Percentiles rank a stretch among this genome's conserved stretches.
These are phyloP conservation scores for Geoglossum glabrum DNA, from an alignment of 495 filamentous ascomycete genomes.

Conservation along the genomic window DNA sequence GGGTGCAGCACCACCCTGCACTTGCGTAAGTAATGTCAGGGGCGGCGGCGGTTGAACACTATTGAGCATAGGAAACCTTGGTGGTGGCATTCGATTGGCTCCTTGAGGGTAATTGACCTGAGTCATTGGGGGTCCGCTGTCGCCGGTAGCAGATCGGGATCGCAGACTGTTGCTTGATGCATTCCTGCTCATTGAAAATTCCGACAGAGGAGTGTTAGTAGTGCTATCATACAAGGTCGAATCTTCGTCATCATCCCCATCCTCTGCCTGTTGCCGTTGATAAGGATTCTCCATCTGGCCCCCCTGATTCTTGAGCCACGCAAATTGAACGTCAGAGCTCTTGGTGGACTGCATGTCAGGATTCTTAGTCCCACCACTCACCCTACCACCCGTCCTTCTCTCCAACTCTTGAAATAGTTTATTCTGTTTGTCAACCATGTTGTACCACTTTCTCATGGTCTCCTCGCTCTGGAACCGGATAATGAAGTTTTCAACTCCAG, in stretches of 20 bases:
- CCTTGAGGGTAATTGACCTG: not conserved
- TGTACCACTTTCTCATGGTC: slow-evolving; percentile 77
- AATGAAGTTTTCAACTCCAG: slow-evolving; percentile 87
- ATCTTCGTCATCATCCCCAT: slow-evolving; percentile 54
- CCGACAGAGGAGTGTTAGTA: not conserved
- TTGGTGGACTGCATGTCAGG: slow-evolving; percentile 58
- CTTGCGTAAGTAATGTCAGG: slow-evolving; percentile 56
- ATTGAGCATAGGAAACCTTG: slow-evolving; percentile 47
- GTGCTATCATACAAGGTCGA: slow-evolving; percentile 9
- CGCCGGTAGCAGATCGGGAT: slow-evolving; percentile 57
- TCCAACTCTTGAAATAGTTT: slow-evolving; percentile 25
- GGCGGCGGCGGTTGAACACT: slow-evolving; percentile 22
- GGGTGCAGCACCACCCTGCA: slow-evolving; percentile 23
- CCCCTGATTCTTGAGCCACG: slow-evolving; percentile 48
- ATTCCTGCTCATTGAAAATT: slow-evolving; percentile 44
- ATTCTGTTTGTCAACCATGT: slow-evolving; percentile 36
- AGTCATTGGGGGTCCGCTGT: slow-evolving; percentile 34
- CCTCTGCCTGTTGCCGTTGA: slow-evolving; percentile 47
- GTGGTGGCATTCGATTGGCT: slow-evolving; percentile 26
- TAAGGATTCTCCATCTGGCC: slow-evolving; percentile 57
- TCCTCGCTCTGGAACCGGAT: slow-evolving; percentile 84
- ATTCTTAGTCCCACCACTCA: slow-evolving; percentile 29
- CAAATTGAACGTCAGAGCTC: slow-evolving; percentile 56
- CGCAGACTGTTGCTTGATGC: slow-evolving; percentile 62
- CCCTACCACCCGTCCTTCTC: slow-evolving; percentile 25